Evolutionary conservation across 2,329 filamentous ascomycete species (phyloP), one percentile per base, ranked within the genome.

Genomic region (Cytospora mali): DNA sequence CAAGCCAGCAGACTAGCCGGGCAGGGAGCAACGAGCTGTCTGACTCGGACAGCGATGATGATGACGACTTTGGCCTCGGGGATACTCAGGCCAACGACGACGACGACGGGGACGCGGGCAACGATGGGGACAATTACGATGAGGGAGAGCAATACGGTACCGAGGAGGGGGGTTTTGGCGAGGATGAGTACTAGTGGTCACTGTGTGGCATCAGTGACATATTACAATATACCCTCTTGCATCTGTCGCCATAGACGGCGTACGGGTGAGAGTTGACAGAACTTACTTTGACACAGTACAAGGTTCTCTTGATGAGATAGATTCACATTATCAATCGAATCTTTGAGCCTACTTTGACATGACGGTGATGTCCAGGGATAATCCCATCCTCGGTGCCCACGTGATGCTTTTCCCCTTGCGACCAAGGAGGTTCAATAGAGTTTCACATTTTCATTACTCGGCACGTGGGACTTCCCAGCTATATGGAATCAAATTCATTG

Each of bases 1-100:
- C 71, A 7, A 77, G 75, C 57, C 70, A 68, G n/a, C 68, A 68
- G 52, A 70, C 71, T 50, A 77, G 75, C 61, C 71, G 71, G 6
- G 72, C 73, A 2, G 71, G 68, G 9, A 76, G 75, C 64, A 48
- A 23, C 14, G 71, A 72, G 28, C 66, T 69, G 16, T 72, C 69
- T 4, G 72, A 69, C 25, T 54, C 49, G 28, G 63, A 65, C 39
- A 60, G 58, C 39, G 58, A 60, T 6, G 60, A 62, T 21, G 59
- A 57, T 46, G 67, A 59, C 54, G 61, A 46, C 29, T 55, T 61
- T 21, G 58, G 51, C 5, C 58, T 60, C 33, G 58, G 58, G 28
- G 27, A 35, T 9, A 27, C 33, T 13, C 50, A 60, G 61, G 67
- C 65, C 64, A 66, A 65, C 63, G 61, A 53, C 11, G 51, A 58